These are phyloP conservation scores for Mortierella hygrophila DNA, from an alignment of 192 early-diverging fungal genomes.

Conservation along the genomic window DNA sequence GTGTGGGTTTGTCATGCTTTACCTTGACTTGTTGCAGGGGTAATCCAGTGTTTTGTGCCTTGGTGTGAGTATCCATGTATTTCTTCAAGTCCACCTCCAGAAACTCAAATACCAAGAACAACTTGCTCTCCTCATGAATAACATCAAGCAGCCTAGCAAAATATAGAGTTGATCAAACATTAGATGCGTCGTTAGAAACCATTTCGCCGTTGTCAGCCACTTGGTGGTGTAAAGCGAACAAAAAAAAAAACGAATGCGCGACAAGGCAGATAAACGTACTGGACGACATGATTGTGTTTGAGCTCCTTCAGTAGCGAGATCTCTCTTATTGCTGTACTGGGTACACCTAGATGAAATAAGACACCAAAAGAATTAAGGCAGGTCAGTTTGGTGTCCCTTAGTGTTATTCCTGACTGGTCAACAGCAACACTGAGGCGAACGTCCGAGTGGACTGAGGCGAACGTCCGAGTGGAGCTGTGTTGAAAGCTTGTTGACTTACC, in stretches of 20 bases:
- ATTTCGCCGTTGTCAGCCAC: background rate
- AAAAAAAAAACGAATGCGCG: background rate
- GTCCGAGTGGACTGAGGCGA: too few species aligned
- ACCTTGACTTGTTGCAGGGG: constrained; percentile 41
- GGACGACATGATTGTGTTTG: constrained; percentile 77
- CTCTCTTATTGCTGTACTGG: constrained; percentile 81
- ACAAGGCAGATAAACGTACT: constrained; percentile 57
- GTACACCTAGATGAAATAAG: constrained; percentile 69
- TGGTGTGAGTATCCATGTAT: constrained; percentile 27
- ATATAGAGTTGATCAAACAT: background rate
- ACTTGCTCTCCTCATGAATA: constrained; percentile 84
- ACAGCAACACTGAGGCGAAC: too few species aligned
- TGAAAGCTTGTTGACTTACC: constrained; percentile 15
- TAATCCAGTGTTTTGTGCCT: constrained; percentile 1
- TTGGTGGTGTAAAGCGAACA: background rate
- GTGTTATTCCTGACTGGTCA: too few species aligned
- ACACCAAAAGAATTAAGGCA: constrained; percentile 40
- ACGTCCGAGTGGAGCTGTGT: too few species aligned
- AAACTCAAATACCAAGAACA: constrained; percentile 97
- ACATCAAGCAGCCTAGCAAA: constrained; percentile 83
- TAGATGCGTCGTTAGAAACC: background rate
- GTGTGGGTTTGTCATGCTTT: background rate
- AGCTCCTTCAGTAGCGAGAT: constrained; percentile 84
- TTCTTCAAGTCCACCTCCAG: constrained; percentile 77
- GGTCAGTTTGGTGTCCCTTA: background rate